Conservation (phyloP, 768 basidiomycete species). For the Naganishia kalamii region DNA sequence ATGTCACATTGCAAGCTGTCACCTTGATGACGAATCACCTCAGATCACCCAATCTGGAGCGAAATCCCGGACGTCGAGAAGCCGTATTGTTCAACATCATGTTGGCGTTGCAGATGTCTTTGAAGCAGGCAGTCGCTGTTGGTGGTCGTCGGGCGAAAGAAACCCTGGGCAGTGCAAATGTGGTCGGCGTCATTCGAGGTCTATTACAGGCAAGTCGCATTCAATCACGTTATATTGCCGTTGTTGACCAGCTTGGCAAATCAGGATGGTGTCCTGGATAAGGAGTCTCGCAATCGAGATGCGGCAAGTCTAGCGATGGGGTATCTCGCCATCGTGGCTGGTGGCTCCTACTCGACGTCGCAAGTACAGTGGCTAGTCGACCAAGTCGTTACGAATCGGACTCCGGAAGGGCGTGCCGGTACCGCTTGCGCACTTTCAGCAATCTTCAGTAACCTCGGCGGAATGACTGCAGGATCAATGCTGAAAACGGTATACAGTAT, state of each 20-base stretch:
- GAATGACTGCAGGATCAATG: constrained; percentile 86
- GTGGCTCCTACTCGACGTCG: constrained; percentile 71
- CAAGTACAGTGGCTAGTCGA: constrained; percentile 88
- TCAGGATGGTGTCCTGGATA: constrained; percentile 63
- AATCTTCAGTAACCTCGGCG: constrained; percentile 85
- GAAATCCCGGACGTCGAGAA: constrained; percentile 75
- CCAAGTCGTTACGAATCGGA: constrained; percentile 87
- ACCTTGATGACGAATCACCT: constrained; percentile 48
- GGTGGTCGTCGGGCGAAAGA: constrained; percentile 35
- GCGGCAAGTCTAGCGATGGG: constrained; percentile 85
- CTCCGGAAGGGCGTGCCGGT: constrained; percentile 84
- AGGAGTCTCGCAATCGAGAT: constrained; percentile 66
- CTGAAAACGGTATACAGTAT: constrained; percentile 94
- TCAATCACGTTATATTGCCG: not conserved
- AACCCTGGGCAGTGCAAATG: constrained; percentile 33
- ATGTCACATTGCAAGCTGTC: constrained; percentile 44
- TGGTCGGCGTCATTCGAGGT: constrained; percentile 23
- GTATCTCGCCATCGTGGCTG: constrained; percentile 72
- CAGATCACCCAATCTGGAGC: constrained; percentile 72
- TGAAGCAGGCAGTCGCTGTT: constrained; percentile 47
- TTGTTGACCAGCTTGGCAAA: constrained; percentile 49
- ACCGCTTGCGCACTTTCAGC: constrained; percentile 88
- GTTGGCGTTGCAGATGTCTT: constrained; percentile 63
- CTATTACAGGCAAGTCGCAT: constrained; percentile 40
- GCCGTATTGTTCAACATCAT: constrained; percentile 76